Evolutionary conservation across 2,329 filamentous ascomycete genomes (phyloP).

Genomic region (Fusarium bactridioides): DNA sequence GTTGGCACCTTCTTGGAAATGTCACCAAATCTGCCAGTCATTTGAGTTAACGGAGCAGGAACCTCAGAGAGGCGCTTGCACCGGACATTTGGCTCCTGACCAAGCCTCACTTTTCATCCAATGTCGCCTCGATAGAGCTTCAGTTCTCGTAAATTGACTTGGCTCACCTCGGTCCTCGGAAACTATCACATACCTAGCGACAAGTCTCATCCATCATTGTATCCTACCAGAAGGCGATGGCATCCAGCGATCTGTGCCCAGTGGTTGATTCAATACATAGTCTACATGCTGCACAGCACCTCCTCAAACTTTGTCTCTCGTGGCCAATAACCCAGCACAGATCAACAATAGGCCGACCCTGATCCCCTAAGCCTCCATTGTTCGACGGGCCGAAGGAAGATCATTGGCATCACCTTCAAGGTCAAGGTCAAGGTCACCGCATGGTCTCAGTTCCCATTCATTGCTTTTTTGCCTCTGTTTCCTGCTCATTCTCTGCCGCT

Average conservation of each 20-base stretch:
- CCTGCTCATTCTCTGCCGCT: conserved; percentile 2
- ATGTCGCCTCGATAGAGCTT: neutral
- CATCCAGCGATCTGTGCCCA: conserved; percentile 14
- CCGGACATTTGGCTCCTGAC: neutral
- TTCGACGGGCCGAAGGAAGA: conserved; percentile 5
- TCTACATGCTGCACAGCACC: neutral
- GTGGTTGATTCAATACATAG: neutral
- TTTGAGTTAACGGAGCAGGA: conserved; percentile 1
- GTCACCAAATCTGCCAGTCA: conserved; percentile 9
- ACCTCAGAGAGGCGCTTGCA: neutral
- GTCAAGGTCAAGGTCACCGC: neutral
- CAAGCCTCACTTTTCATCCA: conserved; percentile 1
- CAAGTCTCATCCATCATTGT: conserved; percentile 11
- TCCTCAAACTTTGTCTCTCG: conserved; percentile 1
- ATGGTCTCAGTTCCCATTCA: neutral
- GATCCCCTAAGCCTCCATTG: neutral
- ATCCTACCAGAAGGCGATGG: neutral
- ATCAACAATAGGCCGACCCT: conserved; percentile 2
- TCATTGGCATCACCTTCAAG: neutral
- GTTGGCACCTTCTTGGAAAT: neutral
- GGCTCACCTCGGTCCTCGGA: conserved; percentile 12
- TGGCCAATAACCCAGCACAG: conserved; percentile 2
- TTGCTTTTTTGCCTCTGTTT: neutral
- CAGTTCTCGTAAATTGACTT: conserved; percentile 4
- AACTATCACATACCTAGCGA: neutral